These are phyloP conservation scores for Yamadazyma phyllophila DNA, from an alignment of 805 yeast species.

Conservation along the genomic window DNA sequence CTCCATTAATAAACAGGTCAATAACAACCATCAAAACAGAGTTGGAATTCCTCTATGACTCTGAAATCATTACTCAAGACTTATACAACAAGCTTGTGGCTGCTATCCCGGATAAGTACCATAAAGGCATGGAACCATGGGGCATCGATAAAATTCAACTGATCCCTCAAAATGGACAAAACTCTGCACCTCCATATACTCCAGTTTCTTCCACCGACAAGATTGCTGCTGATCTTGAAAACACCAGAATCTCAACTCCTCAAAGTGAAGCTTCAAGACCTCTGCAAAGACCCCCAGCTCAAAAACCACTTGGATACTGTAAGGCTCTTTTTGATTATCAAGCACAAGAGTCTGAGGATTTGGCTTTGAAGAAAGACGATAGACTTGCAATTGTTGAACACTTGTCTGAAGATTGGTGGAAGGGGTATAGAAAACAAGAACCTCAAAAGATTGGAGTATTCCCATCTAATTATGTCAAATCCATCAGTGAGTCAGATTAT, in stretches of 20 bases:
- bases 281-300: constrained; percentile 15
- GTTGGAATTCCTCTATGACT: constrained; percentile 73
- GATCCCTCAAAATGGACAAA: background rate
- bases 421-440: constrained; percentile 50
- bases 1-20: constrained; percentile 74
- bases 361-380: constrained; percentile 64
- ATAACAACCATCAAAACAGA: constrained; percentile 73
- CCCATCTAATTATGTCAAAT: constrained; percentile 80
- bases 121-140: constrained; percentile 49
- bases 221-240: background rate
- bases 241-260: constrained; percentile 5
- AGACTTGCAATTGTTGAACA: constrained; percentile 68
- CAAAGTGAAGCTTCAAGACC: constrained; percentile 14
- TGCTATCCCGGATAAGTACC: constrained; percentile 58
- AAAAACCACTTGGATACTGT: constrained; percentile 32
- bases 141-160: constrained; percentile 33
- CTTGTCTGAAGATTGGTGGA: constrained; percentile 88
- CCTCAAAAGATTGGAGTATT: constrained; percentile 68
- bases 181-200: background rate
- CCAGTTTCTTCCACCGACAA: background rate
- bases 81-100: constrained; percentile 50
- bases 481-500: constrained; percentile 34
- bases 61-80: constrained; percentile 62
- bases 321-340: constrained; percentile 74
- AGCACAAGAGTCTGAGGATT: constrained; percentile 75